Evolutionary conservation across 805 yeast genomes (phyloP), one percentile per base, ranked within the genome.

Genomic region (Zygotorulaspora sp.): DNA sequence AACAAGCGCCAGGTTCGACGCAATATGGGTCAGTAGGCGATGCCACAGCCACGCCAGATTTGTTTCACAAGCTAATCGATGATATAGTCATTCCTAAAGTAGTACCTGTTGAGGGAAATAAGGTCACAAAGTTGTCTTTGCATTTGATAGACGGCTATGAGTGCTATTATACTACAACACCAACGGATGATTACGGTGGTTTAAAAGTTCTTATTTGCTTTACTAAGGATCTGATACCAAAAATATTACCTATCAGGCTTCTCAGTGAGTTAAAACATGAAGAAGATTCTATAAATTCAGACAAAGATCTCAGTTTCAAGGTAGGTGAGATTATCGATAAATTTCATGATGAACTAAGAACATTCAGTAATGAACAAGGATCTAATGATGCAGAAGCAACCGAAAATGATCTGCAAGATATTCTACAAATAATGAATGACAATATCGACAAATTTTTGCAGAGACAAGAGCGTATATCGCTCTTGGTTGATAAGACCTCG

Each of bases 401-500:
- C 6, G 62, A 58, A 25, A 46, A 49, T 13, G 63, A 61, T 28
- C 31, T 62, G 28, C 50, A 55, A 22, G 55, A 58, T 17, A 52
- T 62, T 10, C 47, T 62, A n/a, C 54, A 52, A 28, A 53, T 62
- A 6, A 61, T 62, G 66, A 62, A 61, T 43, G 64, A 61, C 40
- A 62, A 62, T 37, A 61, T 62, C 19, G 64, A 59, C 43, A 58
- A 58, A 54, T 71, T 87, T 17, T 65, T 86, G 49, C 78, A 77
- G 48, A 72, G 96, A 35, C 95, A 94, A 14, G 95, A 86, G 52
- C 72, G 83, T 36, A 76, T 86, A 41, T 74, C 77, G 47, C 61
- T 74, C 26, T 67, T 86, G 45, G 90, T 86, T 20, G 84, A 80
- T 58, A 86, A 86, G 58, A 87, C 96, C 1, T 81, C 83, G 44